Conservation (phyloP, 2,329 filamentous ascomycete species). For the Fusarium chuoi region DNA sequence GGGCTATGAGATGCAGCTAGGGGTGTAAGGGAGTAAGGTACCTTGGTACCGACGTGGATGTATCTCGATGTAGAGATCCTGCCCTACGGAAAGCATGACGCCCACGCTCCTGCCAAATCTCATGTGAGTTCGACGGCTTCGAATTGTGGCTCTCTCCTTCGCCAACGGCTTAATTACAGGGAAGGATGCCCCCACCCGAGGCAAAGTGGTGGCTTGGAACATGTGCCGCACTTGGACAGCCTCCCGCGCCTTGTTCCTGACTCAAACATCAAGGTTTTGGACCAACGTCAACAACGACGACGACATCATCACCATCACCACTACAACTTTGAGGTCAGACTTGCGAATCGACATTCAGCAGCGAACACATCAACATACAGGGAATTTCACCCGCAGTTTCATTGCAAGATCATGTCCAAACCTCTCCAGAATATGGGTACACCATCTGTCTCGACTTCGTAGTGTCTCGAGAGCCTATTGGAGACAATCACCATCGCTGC, state of each 20-base stretch:
- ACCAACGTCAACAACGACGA: constrained; percentile 2
- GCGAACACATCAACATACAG: not conserved
- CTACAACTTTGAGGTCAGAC: not conserved
- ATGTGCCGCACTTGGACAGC: constrained; percentile 30
- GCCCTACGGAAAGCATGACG: constrained; percentile 11
- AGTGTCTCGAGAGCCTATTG: not conserved
- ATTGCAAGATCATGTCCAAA: not conserved
- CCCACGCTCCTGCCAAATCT: constrained; percentile 29
- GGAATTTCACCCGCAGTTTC: not conserved
- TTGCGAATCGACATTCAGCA: constrained; percentile 2
- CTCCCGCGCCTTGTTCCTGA: constrained; percentile 33
- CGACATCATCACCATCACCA: constrained; percentile 12
- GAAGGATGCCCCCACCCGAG: constrained; percentile 19
- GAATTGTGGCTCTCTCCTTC: constrained; percentile 25
- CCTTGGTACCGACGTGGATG: not conserved
- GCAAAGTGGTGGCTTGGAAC: constrained; percentile 31
- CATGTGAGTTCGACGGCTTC: constrained; percentile 18
- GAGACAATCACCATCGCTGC: constrained; percentile 6
- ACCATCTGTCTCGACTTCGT: constrained; percentile 15
- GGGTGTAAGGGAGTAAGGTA: not conserved
- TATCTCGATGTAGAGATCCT: constrained; percentile 9
- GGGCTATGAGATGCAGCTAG: not conserved
- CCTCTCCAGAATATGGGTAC: not conserved
- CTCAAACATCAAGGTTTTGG: constrained; percentile 30
- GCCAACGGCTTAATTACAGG: constrained; percentile 31